A percentile compares a stretch with the other conserved stretches of the same genome.
phyloP scores from a whole-genome alignment of 2,329 filamentous ascomycete genomes.

The Penicillium nordicum region DNA sequence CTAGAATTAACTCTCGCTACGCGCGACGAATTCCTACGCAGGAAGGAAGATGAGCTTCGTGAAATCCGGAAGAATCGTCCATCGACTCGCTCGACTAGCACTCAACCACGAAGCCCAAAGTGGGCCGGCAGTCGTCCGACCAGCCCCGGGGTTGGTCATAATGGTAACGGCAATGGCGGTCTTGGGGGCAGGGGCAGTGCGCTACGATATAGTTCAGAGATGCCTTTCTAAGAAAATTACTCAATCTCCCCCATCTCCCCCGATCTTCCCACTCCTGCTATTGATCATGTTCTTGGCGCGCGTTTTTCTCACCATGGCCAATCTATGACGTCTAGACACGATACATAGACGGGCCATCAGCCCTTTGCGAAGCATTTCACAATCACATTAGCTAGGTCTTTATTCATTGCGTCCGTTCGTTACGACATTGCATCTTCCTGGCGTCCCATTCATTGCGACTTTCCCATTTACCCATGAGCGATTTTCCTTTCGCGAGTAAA shows the following conservation, averaged over 20 bases:
- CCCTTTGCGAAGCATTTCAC: neutral
- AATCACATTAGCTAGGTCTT: neutral
- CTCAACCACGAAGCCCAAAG: slow-evolving; percentile 43
- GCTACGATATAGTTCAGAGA: slow-evolving; percentile 39
- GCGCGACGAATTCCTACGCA: slow-evolving; percentile 40
- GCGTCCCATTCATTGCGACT: slow-evolving; percentile 11
- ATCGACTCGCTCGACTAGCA: slow-evolving; percentile 42
- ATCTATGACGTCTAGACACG: slow-evolving; percentile 11
- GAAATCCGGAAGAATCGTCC: slow-evolving; percentile 45
- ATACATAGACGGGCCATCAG: neutral
- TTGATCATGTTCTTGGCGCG: neutral
- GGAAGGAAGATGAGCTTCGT: slow-evolving; percentile 46
- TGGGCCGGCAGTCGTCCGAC: slow-evolving; percentile 39
- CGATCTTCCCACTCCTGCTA: neutral
- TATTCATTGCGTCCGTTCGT: slow-evolving; percentile 1
- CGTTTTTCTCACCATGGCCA: neutral
- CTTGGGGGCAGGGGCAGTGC: slow-evolving; percentile 35
- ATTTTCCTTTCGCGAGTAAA: neutral
- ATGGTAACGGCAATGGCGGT: slow-evolving; percentile 32
- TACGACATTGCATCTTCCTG: slow-evolving; percentile 16
- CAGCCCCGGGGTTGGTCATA: slow-evolving; percentile 38
- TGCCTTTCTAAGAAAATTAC: slow-evolving; percentile 24
- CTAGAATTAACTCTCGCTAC: slow-evolving; percentile 36
- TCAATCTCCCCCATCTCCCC: too few species aligned
- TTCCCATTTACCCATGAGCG: slow-evolving; percentile 2